Evolutionary conservation across 345 rosid species (phyloP).

Genomic region (Psidium friedrichsthalianum): DNA sequence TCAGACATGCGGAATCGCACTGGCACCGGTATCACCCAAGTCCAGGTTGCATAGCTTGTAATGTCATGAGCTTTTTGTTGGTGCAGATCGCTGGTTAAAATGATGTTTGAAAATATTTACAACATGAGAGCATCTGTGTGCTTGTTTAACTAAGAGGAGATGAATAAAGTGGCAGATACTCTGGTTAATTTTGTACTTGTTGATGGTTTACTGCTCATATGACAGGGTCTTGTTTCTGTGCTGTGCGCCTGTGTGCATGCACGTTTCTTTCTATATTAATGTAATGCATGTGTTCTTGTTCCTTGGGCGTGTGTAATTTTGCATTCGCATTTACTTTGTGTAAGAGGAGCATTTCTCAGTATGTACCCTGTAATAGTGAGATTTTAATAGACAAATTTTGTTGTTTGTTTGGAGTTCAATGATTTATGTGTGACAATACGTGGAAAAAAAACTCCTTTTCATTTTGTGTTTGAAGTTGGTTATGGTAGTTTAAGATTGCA

Average conservation of each 20-base stretch:
- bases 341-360: not conserved
- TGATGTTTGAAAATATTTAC: not conserved
- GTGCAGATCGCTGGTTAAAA: not conserved
- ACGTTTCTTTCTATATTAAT: not conserved
- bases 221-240: not conserved
- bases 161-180: not conserved
- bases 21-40: not conserved
- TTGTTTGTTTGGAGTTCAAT: not conserved
- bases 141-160: not conserved
- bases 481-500: not conserved
- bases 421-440: not conserved
- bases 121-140: not conserved
- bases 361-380: not conserved
- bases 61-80: not conserved
- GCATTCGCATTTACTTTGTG: not conserved
- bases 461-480: not conserved
- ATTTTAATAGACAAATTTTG: not conserved
- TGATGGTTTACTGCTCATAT: not conserved
- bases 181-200: not conserved
- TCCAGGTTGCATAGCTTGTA: not conserved
- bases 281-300: not conserved
- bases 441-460: not conserved
- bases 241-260: not conserved
- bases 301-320: not conserved
- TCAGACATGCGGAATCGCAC: not conserved